Conservation (phyloP, 768 basidiomycete species). For the Boletus vermiculosoides region DNA sequence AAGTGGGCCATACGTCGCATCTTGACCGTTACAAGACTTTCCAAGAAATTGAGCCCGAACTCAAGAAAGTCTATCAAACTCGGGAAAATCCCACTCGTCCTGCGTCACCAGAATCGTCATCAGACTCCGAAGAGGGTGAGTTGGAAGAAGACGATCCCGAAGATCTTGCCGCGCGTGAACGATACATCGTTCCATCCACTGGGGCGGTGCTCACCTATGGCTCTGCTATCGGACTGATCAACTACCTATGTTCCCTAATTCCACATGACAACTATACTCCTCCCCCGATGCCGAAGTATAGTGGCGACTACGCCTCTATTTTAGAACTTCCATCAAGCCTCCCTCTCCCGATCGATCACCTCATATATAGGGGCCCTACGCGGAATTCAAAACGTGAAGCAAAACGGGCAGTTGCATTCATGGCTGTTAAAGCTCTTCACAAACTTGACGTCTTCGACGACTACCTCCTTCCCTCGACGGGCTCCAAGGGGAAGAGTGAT, state of each 20-base stretch:
- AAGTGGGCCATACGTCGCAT: constrained; percentile 54
- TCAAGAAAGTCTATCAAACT: constrained; percentile 60
- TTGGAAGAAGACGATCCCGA: constrained; percentile 47
- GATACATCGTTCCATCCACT: constrained; percentile 67
- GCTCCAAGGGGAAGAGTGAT: constrained; percentile 45
- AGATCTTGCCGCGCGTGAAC: constrained; percentile 66
- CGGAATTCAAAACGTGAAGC: constrained; percentile 76
- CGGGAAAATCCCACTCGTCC: constrained; percentile 39
- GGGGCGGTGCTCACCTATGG: constrained; percentile 81
- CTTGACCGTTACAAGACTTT: constrained; percentile 59
- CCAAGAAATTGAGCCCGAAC: constrained; percentile 58
- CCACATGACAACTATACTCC: constrained; percentile 70
- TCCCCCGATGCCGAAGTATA: constrained; percentile 56
- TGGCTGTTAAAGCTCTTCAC: constrained; percentile 69
- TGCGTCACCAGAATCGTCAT: constrained; percentile 23
- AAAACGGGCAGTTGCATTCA: constrained; percentile 77
- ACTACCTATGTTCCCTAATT: constrained; percentile 75
- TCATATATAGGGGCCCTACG: constrained; percentile 57
- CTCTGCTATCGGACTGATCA: constrained; percentile 67
- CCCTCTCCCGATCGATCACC: constrained; percentile 53
- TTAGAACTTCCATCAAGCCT: constrained; percentile 69
- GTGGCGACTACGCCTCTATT: constrained; percentile 54
- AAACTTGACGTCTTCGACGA: constrained; percentile 78
- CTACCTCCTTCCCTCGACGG: constrained; percentile 71
- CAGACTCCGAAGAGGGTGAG: constrained; percentile 34